phyloP scores from a whole-genome alignment of 805 yeast species.

The Candida nanaspora region DNA sequence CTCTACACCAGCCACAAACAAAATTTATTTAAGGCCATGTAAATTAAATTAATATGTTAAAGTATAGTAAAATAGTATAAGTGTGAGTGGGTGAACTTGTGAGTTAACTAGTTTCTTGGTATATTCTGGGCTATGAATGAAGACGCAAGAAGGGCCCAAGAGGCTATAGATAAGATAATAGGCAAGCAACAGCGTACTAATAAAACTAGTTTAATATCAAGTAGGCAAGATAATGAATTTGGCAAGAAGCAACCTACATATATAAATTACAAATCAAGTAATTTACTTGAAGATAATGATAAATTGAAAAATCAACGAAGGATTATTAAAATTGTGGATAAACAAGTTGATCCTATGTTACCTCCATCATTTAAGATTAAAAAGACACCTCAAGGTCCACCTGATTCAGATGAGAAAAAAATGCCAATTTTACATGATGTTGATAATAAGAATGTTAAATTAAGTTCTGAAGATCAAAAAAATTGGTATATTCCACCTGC shows the following conservation, averaged over 20 bases:
- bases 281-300: constrained; percentile 24
- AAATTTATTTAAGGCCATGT: no score
- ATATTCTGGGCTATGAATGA: background rate
- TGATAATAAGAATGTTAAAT: constrained; percentile 42
- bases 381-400: constrained; percentile 62
- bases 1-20: no score
- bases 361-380: constrained; percentile 73
- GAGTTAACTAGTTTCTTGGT: no score
- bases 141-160: constrained; percentile 39
- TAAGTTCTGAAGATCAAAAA: constrained; percentile 66
- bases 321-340: constrained; percentile 58
- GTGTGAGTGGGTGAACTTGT: no score
- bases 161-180: constrained; percentile 46
- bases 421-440: constrained; percentile 64
- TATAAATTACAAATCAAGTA: constrained; percentile 36
- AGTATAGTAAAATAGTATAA: no score
- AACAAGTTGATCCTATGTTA: constrained; percentile 74
- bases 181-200: constrained; percentile 32
- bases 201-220: constrained; percentile 12
- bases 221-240: background rate
- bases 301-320: no score
- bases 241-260: constrained; percentile 30
- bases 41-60: no score
- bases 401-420: constrained; percentile 14
- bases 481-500: constrained; percentile 89